These are phyloP conservation scores for Hyphopichia burtonii DNA, from an alignment of 1,139 yeast genomes.

Conservation along the genomic window DNA sequence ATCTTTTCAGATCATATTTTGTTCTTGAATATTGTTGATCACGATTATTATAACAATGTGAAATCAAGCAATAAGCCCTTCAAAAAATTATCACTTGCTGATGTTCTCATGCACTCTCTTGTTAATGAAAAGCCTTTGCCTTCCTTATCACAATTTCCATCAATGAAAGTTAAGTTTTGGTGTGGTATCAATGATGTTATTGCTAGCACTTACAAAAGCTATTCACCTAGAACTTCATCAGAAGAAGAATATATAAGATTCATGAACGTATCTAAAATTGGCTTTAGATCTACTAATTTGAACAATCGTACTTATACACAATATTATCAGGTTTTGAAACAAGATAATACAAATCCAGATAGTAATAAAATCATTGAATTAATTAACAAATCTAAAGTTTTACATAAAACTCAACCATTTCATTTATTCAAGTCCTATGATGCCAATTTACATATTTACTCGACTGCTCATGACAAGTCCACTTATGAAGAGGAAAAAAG, in stretches of 20 bases:
- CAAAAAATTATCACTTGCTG: slow-evolving; percentile 66
- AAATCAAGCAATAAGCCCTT: slow-evolving; percentile 24
- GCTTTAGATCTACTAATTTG: slow-evolving; percentile 20
- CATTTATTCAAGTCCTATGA: slow-evolving; percentile 64
- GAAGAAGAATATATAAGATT: slow-evolving; percentile 25
- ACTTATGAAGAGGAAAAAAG: slow-evolving; percentile 59
- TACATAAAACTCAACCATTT: slow-evolving; percentile 80
- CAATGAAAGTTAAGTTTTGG: slow-evolving; percentile 69
- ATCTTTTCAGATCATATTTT: slow-evolving; percentile 79
- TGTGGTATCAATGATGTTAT: slow-evolving; percentile 56
- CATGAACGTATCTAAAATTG: slow-evolving; percentile 21
- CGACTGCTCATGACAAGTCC: slow-evolving; percentile 74
- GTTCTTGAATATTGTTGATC: slow-evolving; percentile 53
- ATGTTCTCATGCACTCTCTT: slow-evolving; percentile 83
- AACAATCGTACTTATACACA: slow-evolving; percentile 12
- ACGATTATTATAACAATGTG: slow-evolving; percentile 25
- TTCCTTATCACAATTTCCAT: slow-evolving; percentile 52
- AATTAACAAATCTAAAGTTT: slow-evolving; percentile 72
- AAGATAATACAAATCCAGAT: slow-evolving; percentile 7
- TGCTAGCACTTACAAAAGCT: slow-evolving; percentile 43
- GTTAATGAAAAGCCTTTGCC: slow-evolving; percentile 82
- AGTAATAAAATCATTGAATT: slow-evolving; percentile 55
- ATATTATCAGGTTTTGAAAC: slow-evolving; percentile 23
- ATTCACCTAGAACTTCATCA: slow-evolving; percentile 12
- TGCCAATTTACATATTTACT: slow-evolving; percentile 52